Evolutionary conservation across 1,284 basidiomycete genomes (phyloP).

Genomic region (Tilletia indica): DNA sequence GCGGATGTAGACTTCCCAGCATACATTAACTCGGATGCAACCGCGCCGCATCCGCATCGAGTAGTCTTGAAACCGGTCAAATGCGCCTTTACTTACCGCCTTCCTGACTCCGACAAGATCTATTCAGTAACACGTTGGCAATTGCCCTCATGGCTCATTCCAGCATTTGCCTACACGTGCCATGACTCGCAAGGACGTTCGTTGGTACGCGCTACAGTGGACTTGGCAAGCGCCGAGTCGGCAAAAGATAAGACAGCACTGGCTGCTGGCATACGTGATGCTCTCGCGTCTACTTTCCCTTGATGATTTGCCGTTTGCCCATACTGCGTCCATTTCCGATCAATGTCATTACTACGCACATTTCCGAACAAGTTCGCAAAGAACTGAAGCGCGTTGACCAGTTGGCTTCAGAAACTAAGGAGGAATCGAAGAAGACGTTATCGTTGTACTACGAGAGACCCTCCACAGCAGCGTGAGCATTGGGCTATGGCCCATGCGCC

Average conservation of each 20-base stretch:
- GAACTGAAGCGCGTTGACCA: neutral
- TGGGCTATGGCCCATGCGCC: too few species aligned
- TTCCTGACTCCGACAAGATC: neutral
- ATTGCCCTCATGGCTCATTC: neutral
- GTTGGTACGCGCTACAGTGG: neutral
- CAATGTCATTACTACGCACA: neutral
- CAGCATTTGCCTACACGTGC: neutral
- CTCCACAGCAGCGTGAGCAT: too few species aligned
- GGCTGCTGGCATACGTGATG: neutral
- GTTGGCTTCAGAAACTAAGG: neutral
- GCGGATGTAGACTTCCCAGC: neutral
- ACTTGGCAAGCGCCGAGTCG: neutral
- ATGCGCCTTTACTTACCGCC: neutral
- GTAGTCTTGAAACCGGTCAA: neutral
- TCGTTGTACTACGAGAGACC: neutral
- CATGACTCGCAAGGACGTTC: neutral
- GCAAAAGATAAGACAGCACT: conserved; percentile 6
- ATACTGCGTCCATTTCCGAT: neutral
- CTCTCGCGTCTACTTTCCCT: neutral
- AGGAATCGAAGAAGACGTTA: neutral
- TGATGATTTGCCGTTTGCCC: neutral
- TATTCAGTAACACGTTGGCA: neutral
- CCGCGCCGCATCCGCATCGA: neutral
- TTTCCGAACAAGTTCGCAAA: neutral
- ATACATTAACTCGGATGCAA: neutral